Evolutionary conservation across 1,139 yeast genomes (phyloP).

Genomic region (Candida tetrigidarum): DNA sequence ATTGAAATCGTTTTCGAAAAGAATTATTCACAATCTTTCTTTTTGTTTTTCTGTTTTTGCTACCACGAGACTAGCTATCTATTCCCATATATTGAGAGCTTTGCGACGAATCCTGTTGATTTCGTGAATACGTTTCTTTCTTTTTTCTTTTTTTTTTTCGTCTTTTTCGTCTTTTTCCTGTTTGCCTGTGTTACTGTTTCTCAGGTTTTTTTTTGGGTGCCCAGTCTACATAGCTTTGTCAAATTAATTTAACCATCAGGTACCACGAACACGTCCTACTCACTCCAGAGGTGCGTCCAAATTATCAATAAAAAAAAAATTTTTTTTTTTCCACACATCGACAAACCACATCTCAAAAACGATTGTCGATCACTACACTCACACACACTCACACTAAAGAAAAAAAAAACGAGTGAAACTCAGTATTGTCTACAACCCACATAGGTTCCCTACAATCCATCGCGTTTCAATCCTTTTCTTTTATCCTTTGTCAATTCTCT

Average conservation of each 20-base stretch:
- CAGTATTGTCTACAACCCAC: no score
- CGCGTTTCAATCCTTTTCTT: no score
- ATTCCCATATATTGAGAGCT: not conserved
- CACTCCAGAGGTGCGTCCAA: conserved; percentile 1
- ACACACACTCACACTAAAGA: no score
- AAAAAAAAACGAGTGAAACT: no score
- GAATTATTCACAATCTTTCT: not conserved
- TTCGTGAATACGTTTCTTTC: not conserved
- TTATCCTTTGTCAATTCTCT: no score
- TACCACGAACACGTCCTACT: no score
- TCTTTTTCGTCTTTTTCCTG: not conserved
- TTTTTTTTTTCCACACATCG: not conserved
- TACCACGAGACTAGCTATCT: not conserved
- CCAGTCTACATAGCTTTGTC: not conserved
- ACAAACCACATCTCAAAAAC: no score
- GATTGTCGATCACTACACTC: no score
- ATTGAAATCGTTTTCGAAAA: not conserved
- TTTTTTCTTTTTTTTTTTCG: not conserved
- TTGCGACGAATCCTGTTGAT: no score
- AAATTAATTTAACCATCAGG: conserved; percentile 1
- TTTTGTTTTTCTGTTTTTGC: not conserved
- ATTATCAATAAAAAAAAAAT: not conserved
- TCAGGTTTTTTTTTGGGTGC: no score
- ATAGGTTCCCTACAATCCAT: no score
- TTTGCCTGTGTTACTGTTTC: no score